These are phyloP conservation scores for Diaporthe destruens DNA, from an alignment of 2,329 filamentous ascomycete species.

Conservation along the genomic window DNA sequence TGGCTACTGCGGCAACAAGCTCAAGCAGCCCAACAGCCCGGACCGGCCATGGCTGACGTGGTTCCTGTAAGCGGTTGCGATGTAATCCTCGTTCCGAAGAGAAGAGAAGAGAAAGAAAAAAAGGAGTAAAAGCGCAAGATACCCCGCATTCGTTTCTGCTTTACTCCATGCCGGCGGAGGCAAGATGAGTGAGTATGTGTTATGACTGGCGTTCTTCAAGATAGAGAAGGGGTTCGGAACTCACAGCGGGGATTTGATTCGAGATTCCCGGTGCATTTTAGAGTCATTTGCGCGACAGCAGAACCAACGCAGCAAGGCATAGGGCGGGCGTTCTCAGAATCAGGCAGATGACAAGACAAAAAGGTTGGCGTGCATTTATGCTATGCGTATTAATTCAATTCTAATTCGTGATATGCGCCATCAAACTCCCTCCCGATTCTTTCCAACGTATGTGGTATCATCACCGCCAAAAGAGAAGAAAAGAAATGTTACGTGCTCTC, in stretches of 20 bases:
- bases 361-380: slow-evolving; percentile 10
- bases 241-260: neutral
- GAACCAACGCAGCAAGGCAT: neutral
- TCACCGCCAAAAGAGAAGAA: slow-evolving; percentile 2
- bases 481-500: too few species aligned
- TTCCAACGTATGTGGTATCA: slow-evolving; percentile 38
- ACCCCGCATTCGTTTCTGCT: slow-evolving; percentile 35
- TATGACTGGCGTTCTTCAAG: slow-evolving; percentile 29
- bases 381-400: slow-evolving; percentile 23
- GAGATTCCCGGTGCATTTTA: neutral
- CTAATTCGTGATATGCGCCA: slow-evolving; percentile 17
- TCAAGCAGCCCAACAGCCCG: slow-evolving; percentile 53
- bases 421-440: slow-evolving; percentile 8
- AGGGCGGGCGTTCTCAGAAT: slow-evolving; percentile 35
- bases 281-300: neutral
- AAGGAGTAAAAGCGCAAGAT: slow-evolving; percentile 5
- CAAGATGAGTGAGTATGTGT: slow-evolving; percentile 25
- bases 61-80: slow-evolving; percentile 45
- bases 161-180: slow-evolving; percentile 20
- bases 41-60: slow-evolving; percentile 51
- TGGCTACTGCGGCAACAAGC: slow-evolving; percentile 53
- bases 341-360: neutral
- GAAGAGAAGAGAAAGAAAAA: too few species aligned
- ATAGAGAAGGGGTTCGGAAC: neutral
- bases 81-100: neutral